Evolutionary conservation across 2,329 filamentous ascomycete species (phyloP).

Genomic region (Stachybotrys chlorohalonatus): DNA sequence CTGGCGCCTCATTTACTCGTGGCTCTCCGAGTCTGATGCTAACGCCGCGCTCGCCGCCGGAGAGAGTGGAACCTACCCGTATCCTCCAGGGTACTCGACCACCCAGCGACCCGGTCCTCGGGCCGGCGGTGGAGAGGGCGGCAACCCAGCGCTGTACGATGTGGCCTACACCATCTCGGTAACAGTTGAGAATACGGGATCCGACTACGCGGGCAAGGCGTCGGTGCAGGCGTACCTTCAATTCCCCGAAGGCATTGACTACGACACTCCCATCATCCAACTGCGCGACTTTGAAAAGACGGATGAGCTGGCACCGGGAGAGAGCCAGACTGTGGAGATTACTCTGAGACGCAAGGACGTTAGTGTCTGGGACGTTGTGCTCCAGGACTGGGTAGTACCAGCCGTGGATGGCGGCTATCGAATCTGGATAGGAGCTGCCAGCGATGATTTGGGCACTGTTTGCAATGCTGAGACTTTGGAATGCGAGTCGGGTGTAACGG

Average conservation of each 20-base stretch:
- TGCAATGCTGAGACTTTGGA: slow-evolving; percentile 18
- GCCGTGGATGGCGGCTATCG: slow-evolving; percentile 24
- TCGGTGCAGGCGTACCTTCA: slow-evolving; percentile 38
- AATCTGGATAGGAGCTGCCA: slow-evolving; percentile 29
- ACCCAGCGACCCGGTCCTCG: slow-evolving; percentile 32
- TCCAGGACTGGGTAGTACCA: slow-evolving; percentile 59
- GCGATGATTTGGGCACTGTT: slow-evolving; percentile 21
- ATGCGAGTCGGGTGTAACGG: slow-evolving; percentile 15
- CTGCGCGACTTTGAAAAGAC: slow-evolving; percentile 68
- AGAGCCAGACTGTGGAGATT: slow-evolving; percentile 45
- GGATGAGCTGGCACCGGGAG: slow-evolving; percentile 38
- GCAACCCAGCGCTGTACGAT: slow-evolving; percentile 58
- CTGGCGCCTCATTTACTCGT: slow-evolving; percentile 62
- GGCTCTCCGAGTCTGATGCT: slow-evolving; percentile 36
- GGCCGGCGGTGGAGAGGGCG: slow-evolving; percentile 61
- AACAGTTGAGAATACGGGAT: slow-evolving; percentile 45
- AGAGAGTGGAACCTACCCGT: slow-evolving; percentile 39
- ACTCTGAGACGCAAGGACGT: slow-evolving; percentile 57
- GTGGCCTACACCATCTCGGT: slow-evolving; percentile 32
- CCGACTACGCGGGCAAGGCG: slow-evolving; percentile 29
- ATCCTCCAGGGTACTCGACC: slow-evolving; percentile 57
- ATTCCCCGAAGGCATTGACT: slow-evolving; percentile 23
- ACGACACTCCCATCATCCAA: slow-evolving; percentile 59
- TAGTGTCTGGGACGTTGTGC: slow-evolving; percentile 60
- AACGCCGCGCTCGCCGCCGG: slow-evolving; percentile 28